A percentile compares a stretch with the other conserved stretches of the same genome.
Conservation (phyloP, 345 rosid species). For the Hirschfeldia incana region DNA sequence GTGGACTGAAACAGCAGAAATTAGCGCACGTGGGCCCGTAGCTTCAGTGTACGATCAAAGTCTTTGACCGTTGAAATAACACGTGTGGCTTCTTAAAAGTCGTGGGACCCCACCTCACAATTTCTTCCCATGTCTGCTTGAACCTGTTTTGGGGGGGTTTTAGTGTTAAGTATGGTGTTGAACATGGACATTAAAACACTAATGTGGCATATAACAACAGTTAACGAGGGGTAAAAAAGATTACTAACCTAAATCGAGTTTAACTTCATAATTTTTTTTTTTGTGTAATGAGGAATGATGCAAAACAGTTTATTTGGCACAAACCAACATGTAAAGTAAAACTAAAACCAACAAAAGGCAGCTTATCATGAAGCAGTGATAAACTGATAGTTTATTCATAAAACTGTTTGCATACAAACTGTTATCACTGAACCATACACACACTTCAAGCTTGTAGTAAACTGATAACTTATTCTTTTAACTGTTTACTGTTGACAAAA, state of each 20-base stretch:
- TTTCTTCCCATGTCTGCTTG: neutral
- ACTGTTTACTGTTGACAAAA: neutral
- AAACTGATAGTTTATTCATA: neutral
- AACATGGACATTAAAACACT: too few relatives aligned
- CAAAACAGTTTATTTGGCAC: neutral
- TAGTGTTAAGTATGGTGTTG: too few relatives aligned
- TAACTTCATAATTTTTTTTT: neutral
- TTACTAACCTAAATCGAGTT: too few relatives aligned
- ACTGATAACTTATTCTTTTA: neutral
- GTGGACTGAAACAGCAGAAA: slow-evolving; percentile 11
- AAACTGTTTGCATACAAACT: neutral
- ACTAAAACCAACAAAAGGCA: neutral
- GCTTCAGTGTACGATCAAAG: slow-evolving; percentile 24
- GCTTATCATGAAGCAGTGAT: neutral
- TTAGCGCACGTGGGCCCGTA: slow-evolving; percentile 25
- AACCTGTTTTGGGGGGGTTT: too few relatives aligned
- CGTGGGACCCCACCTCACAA: neutral
- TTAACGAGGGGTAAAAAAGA: neutral
- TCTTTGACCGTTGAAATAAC: slow-evolving; percentile 33
- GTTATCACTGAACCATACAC: neutral
- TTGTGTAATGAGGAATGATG: neutral
- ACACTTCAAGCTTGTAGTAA: neutral
- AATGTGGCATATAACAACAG: neutral
- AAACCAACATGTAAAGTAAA: neutral
- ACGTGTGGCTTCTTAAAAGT: neutral